Base-by-base conservation (phyloP, 2,329 filamentous ascomycete genomes). In the Juglanconis juglandina region DNA sequence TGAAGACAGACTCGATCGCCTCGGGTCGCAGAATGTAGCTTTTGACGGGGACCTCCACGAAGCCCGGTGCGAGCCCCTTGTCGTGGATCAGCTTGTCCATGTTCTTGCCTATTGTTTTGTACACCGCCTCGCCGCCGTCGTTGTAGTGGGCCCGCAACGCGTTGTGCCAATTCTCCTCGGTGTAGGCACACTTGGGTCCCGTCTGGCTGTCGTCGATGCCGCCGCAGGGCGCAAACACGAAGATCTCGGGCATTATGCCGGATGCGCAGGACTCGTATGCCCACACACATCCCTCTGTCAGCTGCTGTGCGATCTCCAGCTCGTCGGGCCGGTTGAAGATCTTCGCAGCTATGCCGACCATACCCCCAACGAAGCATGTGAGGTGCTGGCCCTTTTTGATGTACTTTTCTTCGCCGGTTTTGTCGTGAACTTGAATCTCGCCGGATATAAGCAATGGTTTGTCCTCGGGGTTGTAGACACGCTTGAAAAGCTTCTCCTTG, bases 1-100 rank as follows among this genome's bases (percentile, higher is more conserved):
- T 83, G 72, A 91, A 94, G 4, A 95, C 84, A 13, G 86, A 89
- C 76, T 94, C 90, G 57, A 94, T 91, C 2, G 90, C 90, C 74
- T 94, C 90, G 24, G 90, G 90, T 60, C 87, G 82, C 49, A 91
- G 77, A 35, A 89, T 83, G 68, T 90, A 91, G 58, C 80, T 79
- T 46, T 77, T 73, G 60, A 87, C 83, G 47, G 75, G 71, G 51
- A 88, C 79, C 17, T 76, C 75, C 3, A 80, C 76, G 69, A 88
- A 83, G 24, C 86, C 87, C 5, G 73, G 75, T 5, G 51, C 44
- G 30, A 66, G 58, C 6, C 46, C 52, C 47, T 60, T 60, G 17
- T 32, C 47, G 39, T 24, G 13, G 44, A 66, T 57, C 41, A 62
- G 37, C 34, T 56, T 57, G 5, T 60, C 53, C 5, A 61, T 34